Evolutionary conservation across 2,329 filamentous ascomycete species (phyloP), one percentile per base, ranked within the genome.

Genomic region (Byssothecium circinans): DNA sequence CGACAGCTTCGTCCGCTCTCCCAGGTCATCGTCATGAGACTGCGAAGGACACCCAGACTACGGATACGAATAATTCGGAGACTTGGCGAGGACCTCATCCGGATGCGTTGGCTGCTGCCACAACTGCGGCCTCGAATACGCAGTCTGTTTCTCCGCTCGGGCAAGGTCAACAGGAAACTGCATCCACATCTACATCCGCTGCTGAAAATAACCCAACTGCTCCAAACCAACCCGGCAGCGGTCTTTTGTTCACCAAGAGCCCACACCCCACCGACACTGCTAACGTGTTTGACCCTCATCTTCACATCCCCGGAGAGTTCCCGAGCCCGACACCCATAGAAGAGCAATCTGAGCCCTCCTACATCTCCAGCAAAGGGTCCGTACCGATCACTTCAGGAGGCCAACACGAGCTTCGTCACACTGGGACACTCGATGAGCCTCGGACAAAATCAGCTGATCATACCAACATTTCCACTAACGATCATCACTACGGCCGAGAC

Each of bases 291-390:
- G 49, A 51, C n/a, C 43, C 43, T 22, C 56, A 56, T 25, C 54
- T 65, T 8, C 67, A 69, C 36, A 56, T 70, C 29, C 67, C 69
- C 11, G 68, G 69, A 15, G 65, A 61, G 17, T 70, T 62, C 27
- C 63, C 65, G 2, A 56, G 55, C n/a, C 54, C 61, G 2, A 69
- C 67, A 2, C 64, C 67, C 12, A 47, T 57, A 7, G 62, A 64
- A 4, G 62, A 67, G 38, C 45, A 52, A 15, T 42, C 55, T 38
- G 53, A 57, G n/a, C 56, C 64, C n/a, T 63, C 45, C 15, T 52
- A 48, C 27, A 12, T 45, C 14, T n/a, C 40, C 14, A 45, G 47
- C 15, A 51, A 52, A 12, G 41, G 32, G 14, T 43, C 43, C 6
- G 37, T 43, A 10, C 45, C 45, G 15, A 46, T 45, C 8, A 30